These are phyloP conservation scores for Vitis amurensis DNA, from an alignment of 164 flowering plant genomes.

Conservation along the genomic window DNA sequence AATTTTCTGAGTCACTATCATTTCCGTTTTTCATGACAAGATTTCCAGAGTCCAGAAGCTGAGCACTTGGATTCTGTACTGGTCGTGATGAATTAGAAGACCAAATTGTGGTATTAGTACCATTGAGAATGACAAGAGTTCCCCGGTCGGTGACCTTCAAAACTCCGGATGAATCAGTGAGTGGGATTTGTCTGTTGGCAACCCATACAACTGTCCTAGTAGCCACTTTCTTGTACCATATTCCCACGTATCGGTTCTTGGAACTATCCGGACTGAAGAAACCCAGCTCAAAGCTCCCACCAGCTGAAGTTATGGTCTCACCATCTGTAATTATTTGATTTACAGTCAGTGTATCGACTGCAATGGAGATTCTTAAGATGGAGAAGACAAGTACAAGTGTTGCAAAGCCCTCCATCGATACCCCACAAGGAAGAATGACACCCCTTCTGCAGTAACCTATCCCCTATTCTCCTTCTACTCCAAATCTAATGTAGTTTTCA, in stretches of 20 bases:
- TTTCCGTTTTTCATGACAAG: constrained; percentile 20
- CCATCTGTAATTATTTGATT: constrained; percentile 11
- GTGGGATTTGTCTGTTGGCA: constrained; percentile 23
- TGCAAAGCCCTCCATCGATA: background rate
- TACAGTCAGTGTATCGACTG: background rate
- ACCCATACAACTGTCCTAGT: constrained; percentile 17
- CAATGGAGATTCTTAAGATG: background rate
- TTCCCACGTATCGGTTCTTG: constrained; percentile 13
- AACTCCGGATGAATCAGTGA: constrained; percentile 11
- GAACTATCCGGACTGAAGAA: constrained; percentile 20
- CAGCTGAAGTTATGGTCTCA: constrained; percentile 13
- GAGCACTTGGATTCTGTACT: constrained; percentile 4
- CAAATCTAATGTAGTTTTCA: too few species aligned
- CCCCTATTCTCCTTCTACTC: too few species aligned
- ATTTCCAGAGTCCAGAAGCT: constrained; percentile 34
- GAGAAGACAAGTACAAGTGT: background rate
- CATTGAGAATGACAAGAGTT: constrained; percentile 7
- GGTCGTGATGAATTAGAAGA: constrained; percentile 14
- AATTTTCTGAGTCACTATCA: constrained; percentile 1
- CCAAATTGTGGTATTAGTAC: constrained; percentile 14
- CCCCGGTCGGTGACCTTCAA: constrained; percentile 6
- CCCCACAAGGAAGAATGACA: too few species aligned
- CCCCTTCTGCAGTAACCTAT: too few species aligned
- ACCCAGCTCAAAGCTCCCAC: constrained; percentile 17
- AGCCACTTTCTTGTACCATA: constrained; percentile 18